A percentile compares a stretch with the other conserved stretches of the same genome.
Evolutionary conservation across 78 protist genomes (phyloP).

Genomic region (Parvularia atlantis): DNA sequence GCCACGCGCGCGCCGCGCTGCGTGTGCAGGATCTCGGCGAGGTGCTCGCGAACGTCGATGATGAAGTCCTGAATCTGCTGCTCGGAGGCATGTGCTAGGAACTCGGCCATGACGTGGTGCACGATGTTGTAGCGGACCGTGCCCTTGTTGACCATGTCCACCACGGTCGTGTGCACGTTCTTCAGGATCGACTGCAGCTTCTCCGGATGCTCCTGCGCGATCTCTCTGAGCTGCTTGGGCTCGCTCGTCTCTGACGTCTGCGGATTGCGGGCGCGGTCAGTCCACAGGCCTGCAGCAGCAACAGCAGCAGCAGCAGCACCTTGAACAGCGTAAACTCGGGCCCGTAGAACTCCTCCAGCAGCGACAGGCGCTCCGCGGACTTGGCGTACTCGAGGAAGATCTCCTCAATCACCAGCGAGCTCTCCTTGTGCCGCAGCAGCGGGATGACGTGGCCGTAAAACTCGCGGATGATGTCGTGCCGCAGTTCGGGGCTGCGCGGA

Average conservation of each 20-base stretch:
- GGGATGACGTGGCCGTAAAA: conserved; percentile 32
- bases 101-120: conserved; percentile 17
- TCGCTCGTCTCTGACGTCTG: not conserved
- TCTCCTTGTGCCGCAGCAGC: conserved; percentile 1
- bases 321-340: conserved; percentile 41
- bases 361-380: conserved; percentile 5
- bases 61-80: conserved; percentile 6
- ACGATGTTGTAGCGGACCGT: conserved; percentile 18
- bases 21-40: conserved; percentile 46
- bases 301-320: not conserved
- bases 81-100: not conserved
- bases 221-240: conserved; percentile 18
- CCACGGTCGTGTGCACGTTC: conserved; percentile 3
- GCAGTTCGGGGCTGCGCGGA: no score
- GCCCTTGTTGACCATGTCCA: conserved; percentile 26
- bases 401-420: conserved; percentile 19
- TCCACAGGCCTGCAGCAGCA: not conserved
- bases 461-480: conserved; percentile 16
- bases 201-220: conserved; percentile 10
- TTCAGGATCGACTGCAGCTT: conserved; percentile 23
- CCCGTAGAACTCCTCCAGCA: conserved; percentile 47
- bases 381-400: conserved; percentile 28
- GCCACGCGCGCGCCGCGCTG: conserved; percentile 38
- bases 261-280: not conserved
- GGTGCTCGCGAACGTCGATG: conserved; percentile 25